Evolutionary conservation across 768 basidiomycete species (phyloP).

Genomic region (Tubosaeta sp.): DNA sequence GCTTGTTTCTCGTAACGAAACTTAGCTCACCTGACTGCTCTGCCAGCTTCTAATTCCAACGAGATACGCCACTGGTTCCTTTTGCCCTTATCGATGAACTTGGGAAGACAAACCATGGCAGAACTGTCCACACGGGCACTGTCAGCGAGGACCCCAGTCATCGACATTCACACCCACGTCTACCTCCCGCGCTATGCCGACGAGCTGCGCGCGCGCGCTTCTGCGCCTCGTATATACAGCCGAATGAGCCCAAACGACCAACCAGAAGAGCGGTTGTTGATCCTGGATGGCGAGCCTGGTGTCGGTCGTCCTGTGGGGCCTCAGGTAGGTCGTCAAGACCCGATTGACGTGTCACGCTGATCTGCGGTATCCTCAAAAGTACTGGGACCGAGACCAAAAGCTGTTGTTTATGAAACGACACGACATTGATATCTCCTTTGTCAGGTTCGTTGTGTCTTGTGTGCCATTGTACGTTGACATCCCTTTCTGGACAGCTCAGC

Average conservation of each 20-base stretch:
- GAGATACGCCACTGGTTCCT: conserved; percentile 7
- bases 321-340: conserved; percentile 42
- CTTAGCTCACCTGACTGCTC: conserved; percentile 16
- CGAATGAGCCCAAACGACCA: conserved; percentile 39
- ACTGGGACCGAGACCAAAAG: conserved; percentile 78
- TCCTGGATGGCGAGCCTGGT: conserved; percentile 76
- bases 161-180: conserved; percentile 86
- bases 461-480: conserved; percentile 14
- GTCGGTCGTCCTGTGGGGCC: conserved; percentile 77
- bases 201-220: conserved; percentile 58
- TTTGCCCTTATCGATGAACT: conserved; percentile 27
- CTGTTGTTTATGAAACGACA: conserved; percentile 83
- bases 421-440: conserved; percentile 72
- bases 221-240: conserved; percentile 64
- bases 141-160: conserved; percentile 38
- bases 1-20: conserved; percentile 10
- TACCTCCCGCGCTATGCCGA: conserved; percentile 78
- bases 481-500: conserved; percentile 52
- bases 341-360: conserved; percentile 7
- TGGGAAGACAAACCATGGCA: conserved; percentile 23
- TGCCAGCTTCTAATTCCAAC: conserved; percentile 7
- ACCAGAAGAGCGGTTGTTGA: conserved; percentile 66
- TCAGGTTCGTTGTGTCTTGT: conserved; percentile 46
- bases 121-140: conserved; percentile 18
- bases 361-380: conserved; percentile 34